phyloP scores from a whole-genome alignment of 257 asterid species.

The Paraleonurus japonicus region DNA sequence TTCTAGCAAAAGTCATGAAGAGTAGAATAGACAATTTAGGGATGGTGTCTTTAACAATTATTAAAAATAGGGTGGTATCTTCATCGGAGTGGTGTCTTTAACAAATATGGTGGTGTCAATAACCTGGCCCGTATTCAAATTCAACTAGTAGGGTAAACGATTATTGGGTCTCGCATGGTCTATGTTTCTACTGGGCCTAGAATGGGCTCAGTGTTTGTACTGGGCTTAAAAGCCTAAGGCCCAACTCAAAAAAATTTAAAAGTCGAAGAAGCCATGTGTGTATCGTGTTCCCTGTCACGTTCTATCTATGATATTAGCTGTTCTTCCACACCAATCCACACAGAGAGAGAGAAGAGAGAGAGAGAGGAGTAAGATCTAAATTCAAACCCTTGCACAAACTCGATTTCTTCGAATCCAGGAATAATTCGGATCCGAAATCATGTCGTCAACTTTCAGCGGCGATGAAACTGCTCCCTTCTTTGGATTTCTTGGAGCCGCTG shows the following conservation, averaged over 20 bases:
- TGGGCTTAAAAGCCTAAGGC: conserved; percentile 4
- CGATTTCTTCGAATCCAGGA: conserved; percentile 11
- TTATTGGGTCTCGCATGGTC: background rate
- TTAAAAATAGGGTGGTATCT: too few species aligned
- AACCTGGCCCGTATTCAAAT: too few species aligned
- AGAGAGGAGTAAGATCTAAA: conserved; percentile 24
- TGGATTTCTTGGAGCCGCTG: conserved; percentile 71
- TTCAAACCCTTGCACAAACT: conserved; percentile 27
- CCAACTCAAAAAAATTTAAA: background rate
- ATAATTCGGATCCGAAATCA: conserved; percentile 19
- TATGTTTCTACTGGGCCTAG: too few species aligned
- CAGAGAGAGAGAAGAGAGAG: conserved; percentile 3
- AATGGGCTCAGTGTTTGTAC: background rate
- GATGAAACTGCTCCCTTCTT: conserved; percentile 77
- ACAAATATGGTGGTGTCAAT: too few species aligned
- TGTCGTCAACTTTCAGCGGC: conserved; percentile 61
- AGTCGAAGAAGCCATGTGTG: conserved; percentile 33
- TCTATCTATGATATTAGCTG: conserved; percentile 32
- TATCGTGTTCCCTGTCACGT: conserved; percentile 13
- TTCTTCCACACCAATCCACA: conserved; percentile 31
- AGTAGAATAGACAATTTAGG: too few species aligned
- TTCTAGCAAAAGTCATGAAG: too few species aligned
- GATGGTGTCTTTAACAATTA: too few species aligned
- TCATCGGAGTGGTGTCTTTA: too few species aligned
- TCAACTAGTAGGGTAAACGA: background rate